These are phyloP conservation scores for Penicillium sp. DNA, from an alignment of 2,329 filamentous ascomycete species.

Conservation along the genomic window DNA sequence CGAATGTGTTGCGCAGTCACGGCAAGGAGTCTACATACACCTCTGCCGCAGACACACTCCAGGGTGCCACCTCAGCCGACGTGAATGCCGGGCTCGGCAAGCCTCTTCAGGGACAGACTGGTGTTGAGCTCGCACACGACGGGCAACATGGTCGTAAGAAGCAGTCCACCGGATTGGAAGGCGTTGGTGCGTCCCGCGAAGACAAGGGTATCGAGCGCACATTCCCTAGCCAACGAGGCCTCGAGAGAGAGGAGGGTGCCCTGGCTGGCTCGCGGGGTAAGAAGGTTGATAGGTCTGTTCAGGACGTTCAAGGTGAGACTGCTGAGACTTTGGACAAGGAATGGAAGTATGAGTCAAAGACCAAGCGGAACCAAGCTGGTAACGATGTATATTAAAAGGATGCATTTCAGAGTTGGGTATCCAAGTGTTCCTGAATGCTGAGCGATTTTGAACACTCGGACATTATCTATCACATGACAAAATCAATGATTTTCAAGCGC, in stretches of 20 bases:
- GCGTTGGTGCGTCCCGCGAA: slow-evolving; percentile 42
- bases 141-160: slow-evolving; percentile 49
- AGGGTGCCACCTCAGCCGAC: slow-evolving; percentile 57
- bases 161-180: slow-evolving; percentile 48
- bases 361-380: slow-evolving; percentile 24
- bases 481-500: not conserved
- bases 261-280: slow-evolving; percentile 26
- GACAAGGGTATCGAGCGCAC: slow-evolving; percentile 25
- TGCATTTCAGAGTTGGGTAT: not conserved
- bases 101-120: slow-evolving; percentile 55
- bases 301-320: slow-evolving; percentile 33
- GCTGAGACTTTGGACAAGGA: slow-evolving; percentile 33
- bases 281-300: slow-evolving; percentile 35
- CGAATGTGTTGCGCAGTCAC: slow-evolving; percentile 41
- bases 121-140: slow-evolving; percentile 53
- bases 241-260: slow-evolving; percentile 33
- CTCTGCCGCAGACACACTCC: slow-evolving; percentile 51
- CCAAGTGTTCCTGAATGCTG: not conserved
- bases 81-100: slow-evolving; percentile 60
- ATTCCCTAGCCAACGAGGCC: slow-evolving; percentile 31
- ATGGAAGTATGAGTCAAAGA: slow-evolving; percentile 33
- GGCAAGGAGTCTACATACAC: slow-evolving; percentile 49
- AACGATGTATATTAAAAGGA: slow-evolving; percentile 2
- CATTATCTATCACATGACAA: not conserved
- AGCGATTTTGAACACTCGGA: not conserved